phyloP scores from a whole-genome alignment of 768 basidiomycete genomes.

The Mycena belliarum region DNA sequence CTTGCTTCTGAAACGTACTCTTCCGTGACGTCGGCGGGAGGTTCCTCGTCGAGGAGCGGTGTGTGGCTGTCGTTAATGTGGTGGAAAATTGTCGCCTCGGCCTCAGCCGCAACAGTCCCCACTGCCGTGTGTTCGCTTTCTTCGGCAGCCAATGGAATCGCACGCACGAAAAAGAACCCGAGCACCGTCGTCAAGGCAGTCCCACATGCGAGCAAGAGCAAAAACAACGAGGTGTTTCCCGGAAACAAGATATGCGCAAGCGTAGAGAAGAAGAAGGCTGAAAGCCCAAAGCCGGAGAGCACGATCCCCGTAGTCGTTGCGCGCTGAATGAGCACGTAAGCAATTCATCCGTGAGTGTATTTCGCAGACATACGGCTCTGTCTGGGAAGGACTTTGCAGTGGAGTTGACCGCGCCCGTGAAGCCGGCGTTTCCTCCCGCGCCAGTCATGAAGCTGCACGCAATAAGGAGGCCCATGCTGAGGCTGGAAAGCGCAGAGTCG shows the following conservation, averaged over 20 bases:
- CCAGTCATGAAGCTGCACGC: slow-evolving; percentile 75
- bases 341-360: not conserved
- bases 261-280: slow-evolving; percentile 79
- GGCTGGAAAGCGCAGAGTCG: slow-evolving; percentile 36
- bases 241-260: slow-evolving; percentile 72
- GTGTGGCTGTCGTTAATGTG: slow-evolving; percentile 20
- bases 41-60: slow-evolving; percentile 22
- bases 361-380: slow-evolving; percentile 44
- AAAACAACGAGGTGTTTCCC: slow-evolving; percentile 75
- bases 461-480: slow-evolving; percentile 53
- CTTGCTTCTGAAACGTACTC: slow-evolving; percentile 24
- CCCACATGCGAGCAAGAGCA: slow-evolving; percentile 75
- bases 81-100: slow-evolving; percentile 24
- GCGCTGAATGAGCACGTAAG: slow-evolving; percentile 43
- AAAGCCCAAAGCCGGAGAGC: slow-evolving; percentile 86
- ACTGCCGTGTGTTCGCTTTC: slow-evolving; percentile 24
- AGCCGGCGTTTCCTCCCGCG: slow-evolving; percentile 71
- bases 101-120: slow-evolving; percentile 18
- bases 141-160: slow-evolving; percentile 55
- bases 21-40: slow-evolving; percentile 14
- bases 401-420: slow-evolving; percentile 72
- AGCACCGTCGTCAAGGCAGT: slow-evolving; percentile 78
- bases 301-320: slow-evolving; percentile 78
- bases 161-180: slow-evolving; percentile 73
- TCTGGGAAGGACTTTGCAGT: slow-evolving; percentile 85